Evolutionary conservation across 2,329 filamentous ascomycete genomes (phyloP), one percentile per base, ranked within the genome.

Genomic region (Penicillium frequentans): DNA sequence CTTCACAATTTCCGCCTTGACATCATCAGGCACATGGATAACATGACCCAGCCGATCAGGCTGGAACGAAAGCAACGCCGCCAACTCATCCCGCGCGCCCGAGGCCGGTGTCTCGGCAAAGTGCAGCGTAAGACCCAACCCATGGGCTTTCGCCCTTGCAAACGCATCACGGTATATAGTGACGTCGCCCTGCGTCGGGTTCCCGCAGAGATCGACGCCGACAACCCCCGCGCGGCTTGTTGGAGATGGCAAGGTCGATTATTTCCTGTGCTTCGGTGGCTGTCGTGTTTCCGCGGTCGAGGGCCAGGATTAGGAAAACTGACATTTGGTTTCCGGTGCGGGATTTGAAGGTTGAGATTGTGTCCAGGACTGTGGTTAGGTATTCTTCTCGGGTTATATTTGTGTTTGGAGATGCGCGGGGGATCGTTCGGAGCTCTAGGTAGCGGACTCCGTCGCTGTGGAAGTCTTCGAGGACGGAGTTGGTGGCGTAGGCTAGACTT

Each of bases 381-480:
- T 95, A 93, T 53, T 79, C 77, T 4, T 82, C 81, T 60, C 86
- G 85, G 24, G 85, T 83, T 39, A 90, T 75, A 14, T 74, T 74
- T 6, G 78, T 76, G 0, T 73, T 69, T 3, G 81, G 78, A 33
- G 88, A 84, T 2, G 82, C 80, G 52, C 91, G 84, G 1, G 91
- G 91, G 1, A 90, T 95, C 0, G 90, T 93, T 44, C 91, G 86
- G 24, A 95, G 82, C 71, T 96, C 91, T 13, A 93, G 81, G 69
- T 95, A 93, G 55, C 84, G 81, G 16, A 93, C 87, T 35, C 89
- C 89, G 68, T 95, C 90, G 26, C 73, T 71, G 50, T 83, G 79
- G 67, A 95, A 96, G 65, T 86, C 82, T 21, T 76, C 59, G 7
- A 91, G 79, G 45, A 93, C 89, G 5, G 84, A 81, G 43, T 75